Evolutionary conservation across 129 eudicot species (phyloP).

Genomic region (Chrysanthemum seticuspe): DNA sequence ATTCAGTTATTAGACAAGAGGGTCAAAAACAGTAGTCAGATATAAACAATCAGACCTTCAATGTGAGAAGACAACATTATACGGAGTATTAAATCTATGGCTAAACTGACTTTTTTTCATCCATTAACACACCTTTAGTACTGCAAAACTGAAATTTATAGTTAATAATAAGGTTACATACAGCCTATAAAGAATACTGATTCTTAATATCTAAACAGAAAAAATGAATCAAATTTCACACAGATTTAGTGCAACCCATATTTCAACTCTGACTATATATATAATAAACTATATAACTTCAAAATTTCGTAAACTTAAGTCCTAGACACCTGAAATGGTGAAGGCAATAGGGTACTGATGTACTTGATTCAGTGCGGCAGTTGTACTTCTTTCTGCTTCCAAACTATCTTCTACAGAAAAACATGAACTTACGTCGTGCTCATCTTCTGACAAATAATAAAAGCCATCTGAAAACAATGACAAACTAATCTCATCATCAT

Average conservation of each 20-base stretch:
- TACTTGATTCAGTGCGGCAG: conserved; percentile 26
- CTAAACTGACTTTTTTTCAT: not conserved
- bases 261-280: conserved; percentile 14
- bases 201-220: conserved; percentile 18
- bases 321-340: conserved; percentile 43
- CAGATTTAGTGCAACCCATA: conserved; percentile 6
- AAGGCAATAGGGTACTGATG: conserved; percentile 37
- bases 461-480: conserved; percentile 40
- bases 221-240: conserved; percentile 25
- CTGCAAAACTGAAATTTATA: not conserved
- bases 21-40: too few relatives aligned
- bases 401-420: conserved; percentile 14
- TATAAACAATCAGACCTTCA: not conserved
- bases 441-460: conserved; percentile 36
- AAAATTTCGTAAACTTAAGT: not conserved
- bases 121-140: not conserved
- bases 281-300: conserved; percentile 14
- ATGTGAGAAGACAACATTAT: not conserved
- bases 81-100: not conserved
- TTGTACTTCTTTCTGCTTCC: conserved; percentile 2
- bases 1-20: too few relatives aligned
- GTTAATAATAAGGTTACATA: not conserved
- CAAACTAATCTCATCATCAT: conserved; percentile 37
- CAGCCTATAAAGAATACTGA: conserved; percentile 8
- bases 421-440: conserved; percentile 24